phyloP scores from a whole-genome alignment of 441 rosid genomes.

The Euphorbia celastroides region DNA sequence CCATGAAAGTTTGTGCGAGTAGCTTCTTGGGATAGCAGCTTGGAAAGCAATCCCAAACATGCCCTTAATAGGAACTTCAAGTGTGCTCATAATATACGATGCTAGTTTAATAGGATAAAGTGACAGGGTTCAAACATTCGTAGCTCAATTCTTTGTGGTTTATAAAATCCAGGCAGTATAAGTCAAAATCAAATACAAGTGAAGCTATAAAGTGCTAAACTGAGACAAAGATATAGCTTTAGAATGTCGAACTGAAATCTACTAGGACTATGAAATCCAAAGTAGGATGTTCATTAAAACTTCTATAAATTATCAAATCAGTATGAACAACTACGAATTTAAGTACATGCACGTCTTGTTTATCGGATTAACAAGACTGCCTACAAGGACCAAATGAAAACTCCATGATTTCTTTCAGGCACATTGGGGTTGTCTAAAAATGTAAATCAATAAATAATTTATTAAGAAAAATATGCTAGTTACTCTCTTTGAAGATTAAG shows the following conservation, averaged over 20 bases:
- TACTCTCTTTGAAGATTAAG: background rate
- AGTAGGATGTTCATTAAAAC: background rate
- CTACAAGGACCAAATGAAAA: background rate
- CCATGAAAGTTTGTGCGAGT: too few species aligned
- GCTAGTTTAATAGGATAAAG: background rate
- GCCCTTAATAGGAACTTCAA: background rate
- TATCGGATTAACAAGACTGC: background rate
- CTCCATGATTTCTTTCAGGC: background rate
- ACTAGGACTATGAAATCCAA: background rate
- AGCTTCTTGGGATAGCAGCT: too few species aligned
- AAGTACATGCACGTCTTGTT: background rate
- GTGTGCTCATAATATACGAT: background rate
- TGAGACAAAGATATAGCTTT: background rate
- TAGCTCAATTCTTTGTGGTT: background rate
- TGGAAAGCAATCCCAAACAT: too few species aligned
- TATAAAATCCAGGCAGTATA: background rate
- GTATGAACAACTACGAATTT: background rate
- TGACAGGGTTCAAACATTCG: too few species aligned
- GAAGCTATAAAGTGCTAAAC: background rate
- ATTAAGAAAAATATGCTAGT: background rate
- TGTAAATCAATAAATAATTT: background rate
- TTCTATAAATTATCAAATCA: background rate
- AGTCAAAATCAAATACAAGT: background rate
- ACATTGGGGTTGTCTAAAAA: background rate
- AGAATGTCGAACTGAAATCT: background rate